Evolutionary conservation across 768 basidiomycete genomes (phyloP).

Genomic region (Suillus americanus): DNA sequence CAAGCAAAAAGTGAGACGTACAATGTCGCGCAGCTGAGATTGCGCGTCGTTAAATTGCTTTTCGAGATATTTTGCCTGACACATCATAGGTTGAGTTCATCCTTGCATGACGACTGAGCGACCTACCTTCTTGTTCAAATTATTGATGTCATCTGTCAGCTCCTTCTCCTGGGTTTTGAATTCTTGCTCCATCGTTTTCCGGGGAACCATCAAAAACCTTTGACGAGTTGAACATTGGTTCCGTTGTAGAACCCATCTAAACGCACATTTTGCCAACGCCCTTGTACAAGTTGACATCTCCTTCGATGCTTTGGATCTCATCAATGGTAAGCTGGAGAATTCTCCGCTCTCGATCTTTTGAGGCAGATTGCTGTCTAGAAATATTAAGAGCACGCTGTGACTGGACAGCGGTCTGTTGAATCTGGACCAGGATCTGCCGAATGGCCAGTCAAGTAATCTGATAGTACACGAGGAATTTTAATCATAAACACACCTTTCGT

Average conservation of each 20-base stretch:
- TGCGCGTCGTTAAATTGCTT: constrained; percentile 93
- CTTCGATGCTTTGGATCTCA: constrained; percentile 71
- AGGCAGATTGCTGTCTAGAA: constrained; percentile 69
- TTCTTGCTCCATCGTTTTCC: constrained; percentile 74
- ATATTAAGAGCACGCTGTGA: constrained; percentile 78
- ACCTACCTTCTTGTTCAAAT: constrained; percentile 79
- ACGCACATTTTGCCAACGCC: constrained; percentile 93
- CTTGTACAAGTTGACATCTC: constrained; percentile 83
- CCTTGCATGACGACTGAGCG: neutral
- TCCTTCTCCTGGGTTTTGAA: constrained; percentile 79
- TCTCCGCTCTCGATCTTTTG: constrained; percentile 86
- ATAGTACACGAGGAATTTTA: constrained; percentile 2
- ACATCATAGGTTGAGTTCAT: neutral
- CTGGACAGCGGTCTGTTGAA: constrained; percentile 86
- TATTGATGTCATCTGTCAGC: constrained; percentile 78
- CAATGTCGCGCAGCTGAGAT: constrained; percentile 81
- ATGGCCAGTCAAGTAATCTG: constrained; percentile 19
- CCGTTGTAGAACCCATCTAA: neutral
- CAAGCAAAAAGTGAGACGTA: constrained; percentile 33
- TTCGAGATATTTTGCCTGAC: constrained; percentile 85
- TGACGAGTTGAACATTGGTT: neutral
- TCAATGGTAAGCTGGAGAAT: constrained; percentile 88
- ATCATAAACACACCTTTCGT: constrained; percentile 54
- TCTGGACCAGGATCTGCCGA: constrained; percentile 83
- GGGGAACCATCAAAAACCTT: constrained; percentile 91